These are phyloP conservation scores for Pseudoneurospora amorphoporcata DNA, from an alignment of 495 filamentous ascomycete species.

Conservation along the genomic window DNA sequence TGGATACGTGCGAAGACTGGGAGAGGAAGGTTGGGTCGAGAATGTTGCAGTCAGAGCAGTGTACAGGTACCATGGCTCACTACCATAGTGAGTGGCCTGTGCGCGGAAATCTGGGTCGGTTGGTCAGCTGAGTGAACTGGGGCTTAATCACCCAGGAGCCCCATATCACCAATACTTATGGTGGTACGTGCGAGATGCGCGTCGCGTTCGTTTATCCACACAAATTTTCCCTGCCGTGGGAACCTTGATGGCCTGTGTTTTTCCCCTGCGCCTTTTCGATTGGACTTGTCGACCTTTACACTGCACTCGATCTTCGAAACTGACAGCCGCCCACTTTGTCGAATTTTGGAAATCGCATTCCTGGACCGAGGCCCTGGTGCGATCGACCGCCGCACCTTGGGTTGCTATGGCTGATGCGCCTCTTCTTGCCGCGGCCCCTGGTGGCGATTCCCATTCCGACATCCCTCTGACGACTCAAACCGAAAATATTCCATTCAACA, in stretches of 20 bases:
- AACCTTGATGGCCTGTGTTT: background rate
- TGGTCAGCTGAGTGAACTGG: background rate
- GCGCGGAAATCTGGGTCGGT: background rate
- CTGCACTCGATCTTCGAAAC: background rate
- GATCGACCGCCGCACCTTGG: background rate
- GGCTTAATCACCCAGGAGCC: background rate
- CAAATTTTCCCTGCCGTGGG: background rate
- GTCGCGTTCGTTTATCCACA: background rate
- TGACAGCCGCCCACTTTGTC: background rate
- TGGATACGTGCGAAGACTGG: background rate
- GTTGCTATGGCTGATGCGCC: background rate
- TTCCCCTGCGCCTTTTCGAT: background rate
- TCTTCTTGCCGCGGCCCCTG: background rate
- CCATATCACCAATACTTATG: background rate
- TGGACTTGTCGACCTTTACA: background rate
- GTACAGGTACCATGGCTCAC: background rate
- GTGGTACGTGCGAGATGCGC: background rate
- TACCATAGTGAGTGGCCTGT: background rate
- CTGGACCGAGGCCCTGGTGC: background rate
- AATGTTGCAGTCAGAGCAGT: background rate
- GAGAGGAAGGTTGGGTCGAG: background rate
- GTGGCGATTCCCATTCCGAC: background rate
- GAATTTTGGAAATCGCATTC: background rate
- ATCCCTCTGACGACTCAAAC: background rate
- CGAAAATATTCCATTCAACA: background rate